Conservation (phyloP, 2,329 filamentous ascomycete species). For the Aspergillus candidus region DNA sequence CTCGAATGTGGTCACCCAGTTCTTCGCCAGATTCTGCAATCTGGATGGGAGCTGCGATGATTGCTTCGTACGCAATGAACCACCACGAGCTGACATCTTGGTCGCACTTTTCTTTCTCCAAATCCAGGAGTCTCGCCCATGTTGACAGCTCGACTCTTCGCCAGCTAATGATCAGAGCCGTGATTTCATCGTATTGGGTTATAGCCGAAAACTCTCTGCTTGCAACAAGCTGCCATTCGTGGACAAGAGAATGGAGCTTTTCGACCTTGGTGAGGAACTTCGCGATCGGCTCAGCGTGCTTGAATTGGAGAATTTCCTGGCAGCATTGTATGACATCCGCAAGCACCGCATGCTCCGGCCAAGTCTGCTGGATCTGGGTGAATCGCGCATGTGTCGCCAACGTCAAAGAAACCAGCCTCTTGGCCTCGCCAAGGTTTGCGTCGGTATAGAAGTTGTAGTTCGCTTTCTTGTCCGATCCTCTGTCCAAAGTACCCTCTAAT, state of each 20-base stretch:
- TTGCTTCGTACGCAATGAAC: conserved; percentile 89
- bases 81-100: conserved; percentile 86
- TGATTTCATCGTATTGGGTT: conserved; percentile 68
- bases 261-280: conserved; percentile 82
- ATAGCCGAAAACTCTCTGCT: conserved; percentile 69
- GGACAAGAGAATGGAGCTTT: conserved; percentile 74
- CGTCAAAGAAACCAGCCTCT: conserved; percentile 64
- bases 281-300: conserved; percentile 75
- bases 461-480: conserved; percentile 36
- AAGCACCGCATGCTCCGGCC: conserved; percentile 72
- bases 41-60: conserved; percentile 68
- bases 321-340: conserved; percentile 71
- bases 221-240: conserved; percentile 94
- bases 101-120: conserved; percentile 69
- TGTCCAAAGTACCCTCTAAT: conserved; percentile 56
- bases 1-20: conserved; percentile 58
- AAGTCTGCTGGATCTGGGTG: conserved; percentile 56
- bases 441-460: conserved; percentile 88
- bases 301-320: conserved; percentile 66
- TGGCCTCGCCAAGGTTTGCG: conserved; percentile 67
- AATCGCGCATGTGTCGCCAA: conserved; percentile 67
- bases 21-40: conserved; percentile 56
- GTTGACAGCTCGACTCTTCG: conserved; percentile 84
- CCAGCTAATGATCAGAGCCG: conserved; percentile 79
- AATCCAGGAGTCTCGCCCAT: conserved; percentile 82